Evolutionary conservation across 176 grass and related monocot species (phyloP).

Genomic region (Triticum monococcum): DNA sequence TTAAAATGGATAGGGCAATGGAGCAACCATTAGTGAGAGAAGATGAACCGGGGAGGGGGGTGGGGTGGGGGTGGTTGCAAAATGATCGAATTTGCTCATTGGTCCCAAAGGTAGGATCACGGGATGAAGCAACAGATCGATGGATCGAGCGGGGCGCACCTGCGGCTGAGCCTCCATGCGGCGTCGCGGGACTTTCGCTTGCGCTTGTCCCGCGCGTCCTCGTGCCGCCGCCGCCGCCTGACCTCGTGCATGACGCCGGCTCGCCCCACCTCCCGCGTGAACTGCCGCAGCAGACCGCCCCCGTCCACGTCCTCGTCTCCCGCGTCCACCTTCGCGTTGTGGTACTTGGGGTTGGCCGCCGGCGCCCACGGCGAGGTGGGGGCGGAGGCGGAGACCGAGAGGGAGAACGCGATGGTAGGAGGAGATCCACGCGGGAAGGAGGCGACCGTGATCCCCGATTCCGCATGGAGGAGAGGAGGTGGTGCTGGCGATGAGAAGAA

Average conservation of each 20-base stretch:
- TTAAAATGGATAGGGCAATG: neutral
- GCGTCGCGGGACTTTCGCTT: conserved; percentile 60
- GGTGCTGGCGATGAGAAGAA: neutral
- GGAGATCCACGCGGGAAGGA: conserved; percentile 23
- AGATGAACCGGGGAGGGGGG: neutral
- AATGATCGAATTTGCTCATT: neutral
- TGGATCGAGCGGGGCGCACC: conserved; percentile 4
- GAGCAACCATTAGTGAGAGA: neutral
- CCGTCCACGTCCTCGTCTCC: conserved; percentile 45
- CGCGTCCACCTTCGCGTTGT: conserved; percentile 65
- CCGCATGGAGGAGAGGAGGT: neutral
- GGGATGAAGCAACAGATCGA: neutral
- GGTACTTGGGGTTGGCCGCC: conserved; percentile 49
- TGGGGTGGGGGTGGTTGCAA: too few relatives aligned
- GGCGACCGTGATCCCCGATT: neutral
- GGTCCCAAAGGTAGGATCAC: neutral
- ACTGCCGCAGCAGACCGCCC: conserved; percentile 47
- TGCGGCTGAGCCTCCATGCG: conserved; percentile 32
- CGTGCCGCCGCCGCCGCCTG: conserved; percentile 57
- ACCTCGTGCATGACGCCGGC: conserved; percentile 70
- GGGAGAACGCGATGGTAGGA: neutral
- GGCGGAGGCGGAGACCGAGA: neutral
- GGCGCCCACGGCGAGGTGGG: neutral
- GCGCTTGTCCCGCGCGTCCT: conserved; percentile 62
- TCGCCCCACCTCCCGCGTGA: conserved; percentile 52